Evolutionary conservation across 2,329 filamentous ascomycete genomes (phyloP).

Genomic region (Apiospora aurea): DNA sequence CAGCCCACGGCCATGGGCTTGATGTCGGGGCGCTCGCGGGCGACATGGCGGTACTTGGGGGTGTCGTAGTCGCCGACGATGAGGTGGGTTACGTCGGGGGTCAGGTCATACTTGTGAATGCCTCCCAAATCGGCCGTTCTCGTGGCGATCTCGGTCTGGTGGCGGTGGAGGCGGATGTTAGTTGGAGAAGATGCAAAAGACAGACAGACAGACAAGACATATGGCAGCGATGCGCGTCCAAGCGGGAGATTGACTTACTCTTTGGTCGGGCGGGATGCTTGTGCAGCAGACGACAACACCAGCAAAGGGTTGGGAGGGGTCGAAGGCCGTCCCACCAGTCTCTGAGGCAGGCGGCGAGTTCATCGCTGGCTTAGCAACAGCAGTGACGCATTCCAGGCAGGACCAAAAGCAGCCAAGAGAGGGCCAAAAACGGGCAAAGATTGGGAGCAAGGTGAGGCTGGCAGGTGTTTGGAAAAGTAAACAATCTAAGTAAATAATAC

Average conservation of each 20-base stretch:
- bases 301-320: slow-evolving; percentile 20
- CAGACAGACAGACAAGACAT: neutral
- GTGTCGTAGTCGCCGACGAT: slow-evolving; percentile 90
- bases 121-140: slow-evolving; percentile 85
- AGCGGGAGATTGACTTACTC: slow-evolving; percentile 60
- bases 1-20: slow-evolving; percentile 82
- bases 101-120: slow-evolving; percentile 86
- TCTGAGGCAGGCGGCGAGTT: slow-evolving; percentile 36
- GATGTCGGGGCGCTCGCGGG: slow-evolving; percentile 85
- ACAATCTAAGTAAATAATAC: neutral
- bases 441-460: neutral
- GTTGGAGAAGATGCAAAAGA: neutral
- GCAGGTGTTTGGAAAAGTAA: neutral
- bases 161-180: slow-evolving; percentile 7
- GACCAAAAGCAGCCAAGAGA: neutral
- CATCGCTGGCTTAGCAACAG: slow-evolving; percentile 30
- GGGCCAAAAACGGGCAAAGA: neutral
- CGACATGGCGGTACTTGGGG: slow-evolving; percentile 94
- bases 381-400: slow-evolving; percentile 30
- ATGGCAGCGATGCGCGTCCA: neutral
- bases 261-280: slow-evolving; percentile 78
- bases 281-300: slow-evolving; percentile 74
- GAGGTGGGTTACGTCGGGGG: slow-evolving; percentile 94
- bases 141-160: slow-evolving; percentile 62
- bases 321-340: slow-evolving; percentile 28